These are phyloP conservation scores for Jimgerdemannia lactiflua DNA, from an alignment of 192 early-diverging fungal genomes.

Conservation along the genomic window DNA sequence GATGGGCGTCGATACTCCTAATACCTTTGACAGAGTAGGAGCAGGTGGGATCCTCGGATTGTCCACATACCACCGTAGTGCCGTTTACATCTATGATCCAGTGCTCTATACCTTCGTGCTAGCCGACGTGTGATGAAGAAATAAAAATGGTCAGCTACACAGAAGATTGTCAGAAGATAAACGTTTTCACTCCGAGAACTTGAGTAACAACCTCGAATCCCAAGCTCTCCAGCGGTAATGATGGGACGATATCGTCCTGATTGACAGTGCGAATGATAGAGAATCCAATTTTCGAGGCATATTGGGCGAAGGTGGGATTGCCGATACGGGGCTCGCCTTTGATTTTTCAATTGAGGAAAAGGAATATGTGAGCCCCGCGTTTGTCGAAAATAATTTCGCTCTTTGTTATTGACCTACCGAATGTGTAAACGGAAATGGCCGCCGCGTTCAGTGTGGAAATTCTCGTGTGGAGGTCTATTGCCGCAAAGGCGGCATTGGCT, in stretches of 20 bases:
- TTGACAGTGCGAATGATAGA: slow-evolving; percentile 13
- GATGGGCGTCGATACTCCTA: background rate
- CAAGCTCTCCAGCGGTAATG: background rate
- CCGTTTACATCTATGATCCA: background rate
- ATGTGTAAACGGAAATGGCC: too few relatives aligned
- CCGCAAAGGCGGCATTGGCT: too few relatives aligned
- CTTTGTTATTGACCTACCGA: too few relatives aligned
- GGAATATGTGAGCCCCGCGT: background rate
- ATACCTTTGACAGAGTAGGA: background rate
- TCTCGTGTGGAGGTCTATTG: too few relatives aligned
- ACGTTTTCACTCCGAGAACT: background rate
- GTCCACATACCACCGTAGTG: background rate
- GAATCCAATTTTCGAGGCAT: slow-evolving; percentile 19
- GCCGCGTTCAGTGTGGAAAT: too few relatives aligned
- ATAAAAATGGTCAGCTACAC: background rate
- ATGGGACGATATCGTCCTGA: slow-evolving; percentile 13
- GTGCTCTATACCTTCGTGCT: background rate
- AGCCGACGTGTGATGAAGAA: background rate
- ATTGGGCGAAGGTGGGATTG: slow-evolving; percentile 24
- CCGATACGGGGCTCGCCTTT: slow-evolving; percentile 22
- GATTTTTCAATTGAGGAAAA: background rate
- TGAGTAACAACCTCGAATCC: background rate
- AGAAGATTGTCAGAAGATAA: background rate
- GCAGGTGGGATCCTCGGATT: background rate
- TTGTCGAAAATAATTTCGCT: too few relatives aligned